Percentiles rank a stretch among this genome's conserved stretches.
Evolutionary conservation across 176 grass and related monocot genomes (phyloP).

Genomic region (Oryza rufipogon): DNA sequence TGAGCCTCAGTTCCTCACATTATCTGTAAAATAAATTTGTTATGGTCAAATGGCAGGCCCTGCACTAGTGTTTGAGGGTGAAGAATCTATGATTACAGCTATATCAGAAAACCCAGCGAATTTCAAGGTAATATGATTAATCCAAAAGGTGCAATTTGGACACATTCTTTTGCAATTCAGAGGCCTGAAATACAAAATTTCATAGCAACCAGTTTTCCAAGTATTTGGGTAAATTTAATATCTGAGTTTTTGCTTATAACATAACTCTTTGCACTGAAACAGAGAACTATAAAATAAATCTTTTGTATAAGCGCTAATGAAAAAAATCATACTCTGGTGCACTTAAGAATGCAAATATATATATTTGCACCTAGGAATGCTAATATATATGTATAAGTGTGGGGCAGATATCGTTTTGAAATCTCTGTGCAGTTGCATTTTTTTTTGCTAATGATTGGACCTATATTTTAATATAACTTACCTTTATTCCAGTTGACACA

Average conservation of each 20-base stretch:
- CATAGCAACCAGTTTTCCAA: background rate
- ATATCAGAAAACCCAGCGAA: slow-evolving; percentile 80
- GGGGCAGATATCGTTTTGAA: background rate
- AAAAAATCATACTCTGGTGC: background rate
- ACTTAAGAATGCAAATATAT: background rate
- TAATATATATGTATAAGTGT: background rate
- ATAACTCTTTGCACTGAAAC: background rate
- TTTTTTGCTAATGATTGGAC: background rate
- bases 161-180: background rate
- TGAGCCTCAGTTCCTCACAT: background rate
- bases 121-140: slow-evolving; percentile 72
- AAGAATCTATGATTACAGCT: slow-evolving; percentile 90
- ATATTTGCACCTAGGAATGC: background rate
- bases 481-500: background rate
- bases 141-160: slow-evolving; percentile 8
- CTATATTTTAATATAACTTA: background rate
- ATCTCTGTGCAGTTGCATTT: background rate
- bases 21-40: slow-evolving; percentile 34
- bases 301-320: background rate
- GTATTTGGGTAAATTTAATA: background rate
- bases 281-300: background rate
- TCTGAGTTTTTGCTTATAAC: background rate
- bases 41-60: slow-evolving; percentile 57
- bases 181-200: background rate
- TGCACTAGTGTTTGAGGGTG: slow-evolving; percentile 96